phyloP scores from a whole-genome alignment of 441 rosid species.

The Erysimum pusillum region DNA sequence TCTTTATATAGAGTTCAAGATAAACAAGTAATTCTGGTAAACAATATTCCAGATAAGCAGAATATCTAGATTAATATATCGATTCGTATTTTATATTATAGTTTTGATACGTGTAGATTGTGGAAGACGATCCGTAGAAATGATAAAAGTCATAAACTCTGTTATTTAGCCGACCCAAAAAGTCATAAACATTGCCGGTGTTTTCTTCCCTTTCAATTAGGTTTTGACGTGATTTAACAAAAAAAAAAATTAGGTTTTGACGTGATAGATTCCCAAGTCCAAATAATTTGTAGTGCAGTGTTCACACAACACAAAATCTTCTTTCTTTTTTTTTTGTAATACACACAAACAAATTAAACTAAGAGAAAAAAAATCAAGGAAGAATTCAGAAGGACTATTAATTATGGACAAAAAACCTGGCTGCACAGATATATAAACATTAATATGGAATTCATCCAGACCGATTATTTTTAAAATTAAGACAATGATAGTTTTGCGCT shows the following conservation, averaged over 20 bases:
- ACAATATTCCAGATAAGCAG: neutral
- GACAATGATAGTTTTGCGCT: neutral
- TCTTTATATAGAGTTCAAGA: neutral
- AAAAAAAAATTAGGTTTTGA: conserved; percentile 15
- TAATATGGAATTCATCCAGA: conserved; percentile 17
- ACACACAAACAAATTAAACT: neutral
- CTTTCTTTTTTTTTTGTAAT: neutral
- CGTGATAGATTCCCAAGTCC: conserved; percentile 22
- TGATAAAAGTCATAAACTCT: neutral
- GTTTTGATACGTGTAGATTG: neutral
- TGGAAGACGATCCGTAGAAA: conserved; percentile 2
- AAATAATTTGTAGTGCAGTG: neutral
- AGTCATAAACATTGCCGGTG: conserved; percentile 4
- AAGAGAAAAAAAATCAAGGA: neutral
- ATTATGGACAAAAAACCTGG: conserved; percentile 11
- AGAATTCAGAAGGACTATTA: neutral
- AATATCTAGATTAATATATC: neutral
- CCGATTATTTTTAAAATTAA: neutral
- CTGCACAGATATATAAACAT: conserved; percentile 7
- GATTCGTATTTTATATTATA: neutral
- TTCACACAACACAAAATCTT: neutral
- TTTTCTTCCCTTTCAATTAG: conserved; percentile 1
- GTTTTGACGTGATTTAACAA: conserved; percentile 27
- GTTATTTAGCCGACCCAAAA: neutral
- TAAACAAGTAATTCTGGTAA: no score